Conservation (phyloP, 768 basidiomycete species). For the Mycena latifolia region DNA sequence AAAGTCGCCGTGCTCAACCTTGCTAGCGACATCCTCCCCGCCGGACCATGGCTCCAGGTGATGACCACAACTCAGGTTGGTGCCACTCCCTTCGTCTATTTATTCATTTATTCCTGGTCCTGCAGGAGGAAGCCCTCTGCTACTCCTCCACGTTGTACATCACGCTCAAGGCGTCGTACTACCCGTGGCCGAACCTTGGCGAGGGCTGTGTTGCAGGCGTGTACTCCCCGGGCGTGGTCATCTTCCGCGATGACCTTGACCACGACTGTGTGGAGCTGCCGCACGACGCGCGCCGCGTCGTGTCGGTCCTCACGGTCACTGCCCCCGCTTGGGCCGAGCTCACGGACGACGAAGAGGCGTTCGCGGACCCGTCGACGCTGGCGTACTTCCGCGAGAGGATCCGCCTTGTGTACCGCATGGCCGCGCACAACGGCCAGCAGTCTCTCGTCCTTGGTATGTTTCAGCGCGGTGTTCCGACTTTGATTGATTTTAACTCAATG, state of each 20-base stretch:
- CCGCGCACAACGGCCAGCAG: conserved; percentile 50
- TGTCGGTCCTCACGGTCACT: conserved; percentile 61
- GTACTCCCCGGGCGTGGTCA: conserved; percentile 59
- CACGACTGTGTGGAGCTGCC: conserved; percentile 53
- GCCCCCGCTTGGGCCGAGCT: conserved; percentile 51
- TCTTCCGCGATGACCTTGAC: conserved; percentile 62
- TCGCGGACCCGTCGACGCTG: conserved; percentile 42
- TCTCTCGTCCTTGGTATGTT: conserved; percentile 54
- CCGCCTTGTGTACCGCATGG: conserved; percentile 57
- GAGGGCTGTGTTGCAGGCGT: conserved; percentile 53
- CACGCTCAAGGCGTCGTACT: conserved; percentile 54
- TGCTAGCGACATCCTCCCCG: conserved; percentile 49
- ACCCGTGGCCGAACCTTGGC: conserved; percentile 63
- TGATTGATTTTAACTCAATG: not conserved
- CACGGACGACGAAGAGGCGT: conserved; percentile 40
- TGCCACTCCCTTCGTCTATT: not conserved
- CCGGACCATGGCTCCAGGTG: conserved; percentile 25
- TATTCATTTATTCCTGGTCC: not conserved
- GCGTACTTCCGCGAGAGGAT: conserved; percentile 58
- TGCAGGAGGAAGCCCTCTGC: conserved; percentile 61
- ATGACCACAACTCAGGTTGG: conserved; percentile 42
- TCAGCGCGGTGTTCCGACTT: not conserved
- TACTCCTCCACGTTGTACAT: conserved; percentile 60
- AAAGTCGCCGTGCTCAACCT: conserved; percentile 54
- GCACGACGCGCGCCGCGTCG: conserved; percentile 46